Base-by-base conservation (phyloP, 345 rosid genomes). In the Laguncularia racemosa region DNA sequence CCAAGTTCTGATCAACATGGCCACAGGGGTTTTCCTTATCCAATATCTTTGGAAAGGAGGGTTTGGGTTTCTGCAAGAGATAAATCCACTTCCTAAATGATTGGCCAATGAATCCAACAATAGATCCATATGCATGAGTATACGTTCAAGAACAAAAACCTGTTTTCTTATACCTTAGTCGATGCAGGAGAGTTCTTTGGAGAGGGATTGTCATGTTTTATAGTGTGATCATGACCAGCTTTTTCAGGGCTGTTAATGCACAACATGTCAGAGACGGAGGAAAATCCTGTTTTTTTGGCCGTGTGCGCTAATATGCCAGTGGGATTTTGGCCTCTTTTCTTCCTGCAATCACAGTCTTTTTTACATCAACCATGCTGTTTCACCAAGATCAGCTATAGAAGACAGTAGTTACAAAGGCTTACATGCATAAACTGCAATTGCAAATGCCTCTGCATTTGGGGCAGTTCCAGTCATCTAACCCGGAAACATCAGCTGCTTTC, bases 361-460 rank as follows among this genome's bases (percentile, higher is more conserved):
- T 33, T 33, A 5, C 7, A 33, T 33, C 40, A 33, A 33, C 40
- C 11, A 33, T 33, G 9, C 2, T 33, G 40, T 33, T 33, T 33
- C 6, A 33, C 40, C 7, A 9, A 4, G 40, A 33, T 33, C 28
- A 2, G 28, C 28, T 26, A 26, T 26, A 26, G 18, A 62, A 66
- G 20, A 54, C 3, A 15, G 49, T 16, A 21, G 16, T n/a, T 52
- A 20, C 33, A 55, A 48, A 33, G 20, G 52, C 82, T 80, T 58
- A 89, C 99, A 63, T 82, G 82, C 99, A 93, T 1, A 16, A 20
- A 65, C 97, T 93, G 71, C 99, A 93, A 51, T 85, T 93, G 76
- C 99, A 93, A 12, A 73, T 75, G 56, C 77, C 96, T 47, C 77
- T 80, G 61, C 99, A 93, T 64, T 71, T 93, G 33, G 88, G 96